Conservation (phyloP, 225 moss, liverwort and hornwort genomes). For the Thuidium tamariscinum region DNA sequence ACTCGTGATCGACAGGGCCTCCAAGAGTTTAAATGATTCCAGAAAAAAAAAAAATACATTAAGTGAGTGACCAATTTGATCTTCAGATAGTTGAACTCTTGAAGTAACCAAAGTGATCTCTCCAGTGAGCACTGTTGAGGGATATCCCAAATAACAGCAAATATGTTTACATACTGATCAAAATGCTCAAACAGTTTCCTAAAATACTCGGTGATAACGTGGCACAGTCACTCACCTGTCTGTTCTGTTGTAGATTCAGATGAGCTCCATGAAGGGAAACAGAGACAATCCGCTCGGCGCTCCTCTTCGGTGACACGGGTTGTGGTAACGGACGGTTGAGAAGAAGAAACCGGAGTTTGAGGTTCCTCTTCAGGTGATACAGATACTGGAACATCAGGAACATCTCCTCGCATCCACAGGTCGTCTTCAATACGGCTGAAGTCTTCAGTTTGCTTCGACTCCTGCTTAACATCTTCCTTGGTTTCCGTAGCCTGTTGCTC, state of each 20-base stretch:
- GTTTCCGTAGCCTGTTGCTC: background rate
- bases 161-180: no score
- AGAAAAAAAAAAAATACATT: background rate
- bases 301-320: slow-evolving; percentile 7
- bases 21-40: background rate
- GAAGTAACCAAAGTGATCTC: background rate
- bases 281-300: slow-evolving; percentile 28
- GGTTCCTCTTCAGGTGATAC: slow-evolving; percentile 13
- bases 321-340: background rate
- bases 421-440: slow-evolving; percentile 9
- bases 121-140: background rate
- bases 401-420: slow-evolving; percentile 18
- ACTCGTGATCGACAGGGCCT: background rate
- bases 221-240: slow-evolving; percentile 13
- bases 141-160: background rate
- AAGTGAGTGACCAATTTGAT: background rate
- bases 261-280: slow-evolving; percentile 32
- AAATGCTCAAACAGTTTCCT: background rate
- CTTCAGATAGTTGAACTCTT: background rate
- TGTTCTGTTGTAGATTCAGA: slow-evolving; percentile 4
- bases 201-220: background rate
- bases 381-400: slow-evolving; percentile 12
- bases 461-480: background rate
- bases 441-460: background rate
- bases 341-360: background rate